phyloP scores from a whole-genome alignment of 2,329 filamentous ascomycete genomes.

The Bipolaris bicolor region DNA sequence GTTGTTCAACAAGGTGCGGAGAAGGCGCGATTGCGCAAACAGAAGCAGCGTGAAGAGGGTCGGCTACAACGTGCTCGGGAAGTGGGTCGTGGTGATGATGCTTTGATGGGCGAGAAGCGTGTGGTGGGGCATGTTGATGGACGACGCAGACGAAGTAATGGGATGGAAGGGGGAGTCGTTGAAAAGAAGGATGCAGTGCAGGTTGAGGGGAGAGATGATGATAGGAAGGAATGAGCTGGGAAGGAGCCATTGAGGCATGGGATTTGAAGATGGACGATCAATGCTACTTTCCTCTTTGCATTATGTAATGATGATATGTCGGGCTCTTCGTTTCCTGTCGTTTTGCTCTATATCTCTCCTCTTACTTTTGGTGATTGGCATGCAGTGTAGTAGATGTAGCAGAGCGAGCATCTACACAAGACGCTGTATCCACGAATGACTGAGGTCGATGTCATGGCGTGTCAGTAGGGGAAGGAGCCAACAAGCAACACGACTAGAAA shows the following conservation, averaged over 20 bases:
- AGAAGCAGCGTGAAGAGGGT: neutral
- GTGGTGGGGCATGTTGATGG: constrained; percentile 4
- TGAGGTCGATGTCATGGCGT: too few relatives aligned
- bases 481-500: too few relatives aligned
- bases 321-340: too few relatives aligned
- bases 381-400: too few relatives aligned
- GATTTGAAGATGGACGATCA: neutral
- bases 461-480: too few relatives aligned
- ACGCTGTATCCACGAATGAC: too few relatives aligned
- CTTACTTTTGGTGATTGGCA: too few relatives aligned
- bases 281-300: neutral
- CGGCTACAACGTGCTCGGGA: neutral
- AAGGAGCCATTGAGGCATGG: too few relatives aligned
- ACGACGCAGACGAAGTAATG: neutral
- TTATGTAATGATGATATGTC: too few relatives aligned
- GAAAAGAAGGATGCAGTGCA: neutral
- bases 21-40: neutral
- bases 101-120: constrained; percentile 6
- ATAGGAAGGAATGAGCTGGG: neutral
- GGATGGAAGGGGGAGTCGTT: neutral
- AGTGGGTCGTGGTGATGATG: neutral
- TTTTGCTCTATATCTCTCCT: too few relatives aligned
- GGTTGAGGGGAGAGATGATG: neutral
- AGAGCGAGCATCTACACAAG: too few relatives aligned
- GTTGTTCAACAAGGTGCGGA: neutral